These are phyloP conservation scores for Thelonectria olida DNA, from an alignment of 2,329 filamentous ascomycete species.

Conservation along the genomic window DNA sequence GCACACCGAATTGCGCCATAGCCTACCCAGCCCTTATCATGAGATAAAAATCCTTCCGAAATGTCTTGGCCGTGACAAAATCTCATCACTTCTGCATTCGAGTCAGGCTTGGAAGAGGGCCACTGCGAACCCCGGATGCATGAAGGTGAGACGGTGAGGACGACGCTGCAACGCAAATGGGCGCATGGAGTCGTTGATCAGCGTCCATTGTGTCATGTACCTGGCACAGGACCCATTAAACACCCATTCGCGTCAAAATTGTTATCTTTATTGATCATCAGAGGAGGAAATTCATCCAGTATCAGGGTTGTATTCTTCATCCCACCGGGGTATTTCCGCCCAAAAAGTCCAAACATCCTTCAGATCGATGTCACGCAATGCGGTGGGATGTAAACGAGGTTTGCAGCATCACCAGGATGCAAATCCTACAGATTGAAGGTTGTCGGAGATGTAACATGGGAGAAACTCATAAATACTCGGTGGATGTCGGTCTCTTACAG, in stretches of 20 bases:
- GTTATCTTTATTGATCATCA: not conserved
- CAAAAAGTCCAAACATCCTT: not conserved
- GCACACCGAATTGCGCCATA: slow-evolving; percentile 10
- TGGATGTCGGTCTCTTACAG: not conserved
- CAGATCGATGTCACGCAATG: slow-evolving; percentile 4
- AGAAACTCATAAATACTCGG: not conserved
- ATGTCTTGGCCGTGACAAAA: slow-evolving; percentile 1
- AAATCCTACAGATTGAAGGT: not conserved
- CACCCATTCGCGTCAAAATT: not conserved
- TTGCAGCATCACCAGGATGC: not conserved
- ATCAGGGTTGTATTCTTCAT: not conserved
- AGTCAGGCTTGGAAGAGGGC: not conserved
- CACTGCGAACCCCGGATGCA: not conserved
- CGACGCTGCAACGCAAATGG: not conserved
- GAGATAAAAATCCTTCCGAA: not conserved
- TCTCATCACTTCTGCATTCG: slow-evolving; percentile 1
- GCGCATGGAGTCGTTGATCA: not conserved
- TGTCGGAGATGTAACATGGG: not conserved
- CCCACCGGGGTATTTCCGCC: slow-evolving; percentile 5
- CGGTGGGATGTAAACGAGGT: slow-evolving; percentile 10
- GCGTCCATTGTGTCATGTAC: not conserved
- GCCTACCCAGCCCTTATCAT: slow-evolving; percentile 2
- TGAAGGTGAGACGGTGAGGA: not conserved
- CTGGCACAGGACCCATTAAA: not conserved
- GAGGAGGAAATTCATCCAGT: not conserved